Conservation (phyloP, 176 grass and related monocot genomes). For the Oryza nivara region DNA sequence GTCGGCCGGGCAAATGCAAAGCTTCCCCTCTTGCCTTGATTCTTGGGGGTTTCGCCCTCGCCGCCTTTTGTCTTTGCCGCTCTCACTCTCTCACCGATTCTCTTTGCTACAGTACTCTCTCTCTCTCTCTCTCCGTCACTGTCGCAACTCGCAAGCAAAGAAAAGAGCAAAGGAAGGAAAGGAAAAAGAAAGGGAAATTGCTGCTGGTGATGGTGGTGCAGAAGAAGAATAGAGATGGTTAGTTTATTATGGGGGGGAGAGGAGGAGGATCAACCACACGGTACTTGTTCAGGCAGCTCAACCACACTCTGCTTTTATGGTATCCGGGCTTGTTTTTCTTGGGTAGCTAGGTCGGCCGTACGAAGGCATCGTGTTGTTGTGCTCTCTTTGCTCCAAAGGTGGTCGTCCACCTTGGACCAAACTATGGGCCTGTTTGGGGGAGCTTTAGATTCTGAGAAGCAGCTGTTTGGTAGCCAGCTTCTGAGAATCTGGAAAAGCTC, state of each 20-base stretch:
- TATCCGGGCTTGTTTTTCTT: neutral
- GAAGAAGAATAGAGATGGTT: no score
- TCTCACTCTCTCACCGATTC: neutral
- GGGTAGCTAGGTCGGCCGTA: no score
- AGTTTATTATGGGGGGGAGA: no score
- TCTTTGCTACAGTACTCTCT: neutral
- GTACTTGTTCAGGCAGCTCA: no score
- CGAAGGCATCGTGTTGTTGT: no score
- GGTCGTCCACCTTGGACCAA: neutral
- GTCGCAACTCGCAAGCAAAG: neutral
- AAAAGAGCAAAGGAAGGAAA: neutral
- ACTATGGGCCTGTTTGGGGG: no score
- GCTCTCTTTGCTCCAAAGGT: neutral
- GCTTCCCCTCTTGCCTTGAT: neutral
- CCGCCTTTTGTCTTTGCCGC: conserved; percentile 5
- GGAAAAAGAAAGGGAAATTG: neutral
- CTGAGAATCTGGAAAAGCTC: no score
- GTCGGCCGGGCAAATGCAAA: neutral
- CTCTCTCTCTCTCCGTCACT: neutral
- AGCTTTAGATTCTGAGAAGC: no score
- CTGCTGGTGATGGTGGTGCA: neutral
- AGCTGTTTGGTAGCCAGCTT: no score
- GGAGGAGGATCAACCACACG: no score
- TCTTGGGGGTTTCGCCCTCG: neutral
- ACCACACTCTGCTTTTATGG: no score